Base-by-base conservation (phyloP, 768 basidiomycete species). In the Paxillus ammoniavirescens region DNA sequence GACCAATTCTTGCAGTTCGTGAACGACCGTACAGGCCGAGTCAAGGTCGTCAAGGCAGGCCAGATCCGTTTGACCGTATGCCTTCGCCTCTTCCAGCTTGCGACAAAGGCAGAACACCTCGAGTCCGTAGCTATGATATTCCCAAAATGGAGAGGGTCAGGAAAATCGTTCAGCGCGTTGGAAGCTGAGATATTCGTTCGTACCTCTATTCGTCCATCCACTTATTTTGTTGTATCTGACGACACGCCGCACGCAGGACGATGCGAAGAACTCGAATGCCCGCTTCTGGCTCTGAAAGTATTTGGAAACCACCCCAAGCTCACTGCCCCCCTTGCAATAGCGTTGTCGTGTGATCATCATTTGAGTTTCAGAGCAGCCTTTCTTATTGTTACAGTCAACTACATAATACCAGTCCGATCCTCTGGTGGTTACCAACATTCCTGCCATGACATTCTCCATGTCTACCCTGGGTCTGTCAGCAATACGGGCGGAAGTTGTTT, bases 221-320 rank as follows among this genome's bases (percentile, higher is more conserved):
- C 3, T 21, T 21, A 21, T 21, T 21, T 21, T 21, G 21, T 47
- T 18, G 8, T 8, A 4, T 47, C 15, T 47, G 2, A 42, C 54
- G 35, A 10, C 37, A 8, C 17, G 13, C 40, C 33, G 17, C 38
- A 5, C 2, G 36, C 35, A 89, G 86, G 80, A 21, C 86, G 87
- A 8, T 88, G 85, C 50, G 73, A 78, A 54, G 77, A 85, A 60
- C 75, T 87, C 1, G 63, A 69, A 13, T 81, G 81, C 53, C 81
- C 82, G 3, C 59, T 69, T 21, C 75, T 87, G 37, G 84, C 85
- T 3, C 70, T 89, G 12, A 70, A 78, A 33, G 79, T 86, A 18
- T 84, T 86, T 61, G 79, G 81, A 21, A 71, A 88, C 62, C 84
- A 78, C 52, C 72, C 82, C 13, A 83, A 82, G n/a, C n/a, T n/a